Percentiles rank a stretch among this genome's conserved stretches.
phyloP scores from a whole-genome alignment of 192 early-diverging fungal genomes.

The Dissophora globulifera region DNA sequence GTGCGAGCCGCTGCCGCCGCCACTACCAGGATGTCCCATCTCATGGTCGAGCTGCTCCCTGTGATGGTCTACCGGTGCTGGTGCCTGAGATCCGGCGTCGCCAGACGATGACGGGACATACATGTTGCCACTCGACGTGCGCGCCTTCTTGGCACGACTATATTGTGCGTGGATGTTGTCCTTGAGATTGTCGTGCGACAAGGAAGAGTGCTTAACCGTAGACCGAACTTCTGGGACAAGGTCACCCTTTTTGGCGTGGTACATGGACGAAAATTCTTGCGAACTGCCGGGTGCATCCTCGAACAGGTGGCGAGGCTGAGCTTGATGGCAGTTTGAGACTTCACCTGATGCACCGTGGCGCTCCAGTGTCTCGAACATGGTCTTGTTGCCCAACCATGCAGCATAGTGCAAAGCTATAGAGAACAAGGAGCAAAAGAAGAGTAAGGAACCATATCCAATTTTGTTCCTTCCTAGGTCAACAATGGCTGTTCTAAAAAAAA shows the following conservation, averaged over 20 bases:
- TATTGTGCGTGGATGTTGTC: slow-evolving; percentile 36
- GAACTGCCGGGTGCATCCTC: slow-evolving; percentile 8
- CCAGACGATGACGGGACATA: slow-evolving; percentile 37
- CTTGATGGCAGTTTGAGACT: slow-evolving; percentile 26
- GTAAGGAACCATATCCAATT: too few species aligned
- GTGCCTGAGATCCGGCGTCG: slow-evolving; percentile 9
- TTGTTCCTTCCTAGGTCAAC: too few species aligned
- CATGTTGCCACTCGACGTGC: slow-evolving; percentile 23
- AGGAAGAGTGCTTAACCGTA: background rate
- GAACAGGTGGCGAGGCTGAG: slow-evolving; percentile 35
- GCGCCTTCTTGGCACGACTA: slow-evolving; percentile 36
- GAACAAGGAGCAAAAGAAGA: background rate
- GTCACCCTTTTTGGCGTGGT: slow-evolving; percentile 14
- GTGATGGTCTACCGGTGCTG: background rate
- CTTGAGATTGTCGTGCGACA: slow-evolving; percentile 29
- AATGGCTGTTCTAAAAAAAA: background rate
- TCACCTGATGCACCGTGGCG: slow-evolving; percentile 29
- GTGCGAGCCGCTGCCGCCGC: too few species aligned
- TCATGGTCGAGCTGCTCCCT: background rate
- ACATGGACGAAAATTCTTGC: slow-evolving; percentile 25
- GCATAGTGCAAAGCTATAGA: slow-evolving; percentile 42
- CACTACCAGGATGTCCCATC: background rate
- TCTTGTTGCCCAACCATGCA: slow-evolving; percentile 31
- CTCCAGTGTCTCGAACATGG: slow-evolving; percentile 27
- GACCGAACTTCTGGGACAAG: slow-evolving; percentile 7